Percentiles rank a stretch among this genome's conserved stretches.
These are phyloP conservation scores for Scutellaria minor DNA, from an alignment of 257 asterid genomes.

Conservation along the genomic window DNA sequence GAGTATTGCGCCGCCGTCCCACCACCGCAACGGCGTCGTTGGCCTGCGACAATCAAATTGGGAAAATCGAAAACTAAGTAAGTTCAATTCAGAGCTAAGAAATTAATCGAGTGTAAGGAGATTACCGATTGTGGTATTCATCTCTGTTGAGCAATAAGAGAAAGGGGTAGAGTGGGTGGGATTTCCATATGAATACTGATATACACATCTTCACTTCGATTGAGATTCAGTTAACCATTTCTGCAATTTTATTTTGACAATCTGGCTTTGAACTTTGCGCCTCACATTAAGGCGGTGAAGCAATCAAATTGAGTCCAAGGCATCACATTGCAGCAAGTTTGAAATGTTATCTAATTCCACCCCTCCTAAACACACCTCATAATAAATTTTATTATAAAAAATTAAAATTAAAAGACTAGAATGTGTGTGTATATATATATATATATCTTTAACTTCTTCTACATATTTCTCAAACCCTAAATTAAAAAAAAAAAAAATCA, in stretches of 20 bases:
- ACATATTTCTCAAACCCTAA: too few species aligned
- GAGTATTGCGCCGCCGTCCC: conserved; percentile 65
- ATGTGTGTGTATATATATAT: too few species aligned
- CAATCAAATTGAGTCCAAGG: too few species aligned
- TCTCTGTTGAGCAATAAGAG: conserved; percentile 79
- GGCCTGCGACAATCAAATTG: conserved; percentile 40
- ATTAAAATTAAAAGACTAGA: too few species aligned
- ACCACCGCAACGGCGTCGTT: conserved; percentile 71
- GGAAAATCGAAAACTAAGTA: not conserved
- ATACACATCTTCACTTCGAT: conserved; percentile 57
- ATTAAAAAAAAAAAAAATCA: too few species aligned
- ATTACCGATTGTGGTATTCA: conserved; percentile 63
- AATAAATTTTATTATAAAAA: too few species aligned
- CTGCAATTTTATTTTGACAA: not conserved
- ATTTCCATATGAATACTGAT: conserved; percentile 70
- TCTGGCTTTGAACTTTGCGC: too few species aligned
- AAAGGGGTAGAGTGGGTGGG: conserved; percentile 68
- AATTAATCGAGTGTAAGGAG: not conserved
- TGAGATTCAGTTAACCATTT: not conserved
- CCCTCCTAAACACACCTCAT: too few species aligned
- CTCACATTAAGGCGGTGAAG: too few species aligned
- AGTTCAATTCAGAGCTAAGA: not conserved
- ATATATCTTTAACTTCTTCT: too few species aligned
- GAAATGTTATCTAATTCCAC: too few species aligned
- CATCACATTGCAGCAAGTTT: too few species aligned